phyloP scores from a whole-genome alignment of 2,329 filamentous ascomycete species.

The Coniochaeta ligniaria region DNA sequence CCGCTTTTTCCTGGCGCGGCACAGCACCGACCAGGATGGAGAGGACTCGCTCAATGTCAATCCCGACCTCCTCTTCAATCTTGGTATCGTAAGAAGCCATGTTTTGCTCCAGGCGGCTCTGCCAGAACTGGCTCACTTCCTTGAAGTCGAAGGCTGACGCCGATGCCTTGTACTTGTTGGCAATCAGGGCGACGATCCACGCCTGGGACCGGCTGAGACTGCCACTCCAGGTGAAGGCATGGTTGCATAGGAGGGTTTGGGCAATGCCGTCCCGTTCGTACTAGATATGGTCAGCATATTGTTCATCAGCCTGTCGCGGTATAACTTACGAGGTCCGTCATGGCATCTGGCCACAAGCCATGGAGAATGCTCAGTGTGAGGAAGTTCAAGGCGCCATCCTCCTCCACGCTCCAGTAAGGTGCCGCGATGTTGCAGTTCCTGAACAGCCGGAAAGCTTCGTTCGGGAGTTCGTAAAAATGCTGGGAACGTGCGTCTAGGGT shows the following conservation, averaged over 20 bases:
- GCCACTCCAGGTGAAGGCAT: neutral
- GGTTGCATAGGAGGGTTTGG: conserved; percentile 12
- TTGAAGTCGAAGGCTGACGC: conserved; percentile 12
- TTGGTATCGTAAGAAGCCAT: conserved; percentile 5
- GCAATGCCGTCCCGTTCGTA: conserved; percentile 13
- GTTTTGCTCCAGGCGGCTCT: conserved; percentile 8
- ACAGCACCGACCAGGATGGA: conserved; percentile 18
- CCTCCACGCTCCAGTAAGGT: conserved; percentile 10
- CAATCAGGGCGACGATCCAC: conserved; percentile 30
- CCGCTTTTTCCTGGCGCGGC: conserved; percentile 24
- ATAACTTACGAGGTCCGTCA: conserved; percentile 17
- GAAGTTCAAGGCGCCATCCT: conserved; percentile 11
- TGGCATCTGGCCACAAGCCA: conserved; percentile 18
- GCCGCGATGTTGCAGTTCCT: neutral
- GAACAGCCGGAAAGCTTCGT: conserved; percentile 19
- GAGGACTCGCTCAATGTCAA: conserved; percentile 15
- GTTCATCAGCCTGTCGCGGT: neutral
- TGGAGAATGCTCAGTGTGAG: conserved; percentile 19
- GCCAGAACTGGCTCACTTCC: conserved; percentile 13
- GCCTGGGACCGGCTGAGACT: neutral
- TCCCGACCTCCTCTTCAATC: conserved; percentile 7
- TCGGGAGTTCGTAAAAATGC: conserved; percentile 12
- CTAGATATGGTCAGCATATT: conserved; percentile 6
- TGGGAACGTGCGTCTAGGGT: conserved; percentile 19
- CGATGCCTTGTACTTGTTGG: conserved; percentile 33